Evolutionary conservation across 2,329 filamentous ascomycete genomes (phyloP).

Genomic region (Rachicladosporium sp.): DNA sequence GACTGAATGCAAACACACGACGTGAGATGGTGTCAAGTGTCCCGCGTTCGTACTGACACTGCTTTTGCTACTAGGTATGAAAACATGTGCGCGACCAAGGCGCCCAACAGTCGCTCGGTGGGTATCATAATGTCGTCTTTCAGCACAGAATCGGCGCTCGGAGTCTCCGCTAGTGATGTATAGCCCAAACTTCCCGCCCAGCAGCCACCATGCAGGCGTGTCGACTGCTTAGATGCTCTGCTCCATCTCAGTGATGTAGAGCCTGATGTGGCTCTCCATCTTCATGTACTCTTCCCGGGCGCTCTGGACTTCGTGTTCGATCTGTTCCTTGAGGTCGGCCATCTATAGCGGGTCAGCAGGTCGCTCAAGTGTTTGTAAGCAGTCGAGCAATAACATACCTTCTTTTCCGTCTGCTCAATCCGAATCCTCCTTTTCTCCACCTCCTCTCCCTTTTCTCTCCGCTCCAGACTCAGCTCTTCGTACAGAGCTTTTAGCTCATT

Average conservation of each 20-base stretch:
- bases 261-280: slow-evolving; percentile 91
- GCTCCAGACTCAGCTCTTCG: slow-evolving; percentile 68
- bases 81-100: too few species aligned
- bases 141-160: too few species aligned
- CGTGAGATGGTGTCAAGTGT: too few species aligned
- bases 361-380: too few species aligned
- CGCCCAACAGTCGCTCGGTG: too few species aligned
- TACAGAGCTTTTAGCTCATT: slow-evolving; percentile 75
- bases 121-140: too few species aligned
- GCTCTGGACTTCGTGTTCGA: slow-evolving; percentile 82
- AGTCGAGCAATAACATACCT: slow-evolving; percentile 42
- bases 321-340: slow-evolving; percentile 93
- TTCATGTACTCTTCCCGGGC: slow-evolving; percentile 93
- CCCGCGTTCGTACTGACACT: too few species aligned
- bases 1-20: too few species aligned
- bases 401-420: slow-evolving; percentile 97
- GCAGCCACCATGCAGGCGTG: neutral
- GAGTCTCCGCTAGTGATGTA: too few species aligned
- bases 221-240: slow-evolving; percentile 49
- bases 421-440: slow-evolving; percentile 85
- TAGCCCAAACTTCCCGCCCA: neutral
- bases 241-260: slow-evolving; percentile 99
- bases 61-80: too few species aligned
- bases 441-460: slow-evolving; percentile 74
- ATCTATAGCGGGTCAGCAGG: slow-evolving; percentile 46